Evolutionary conservation across 2,329 filamentous ascomycete genomes (phyloP).

Genomic region (Exserohilum turcica): DNA sequence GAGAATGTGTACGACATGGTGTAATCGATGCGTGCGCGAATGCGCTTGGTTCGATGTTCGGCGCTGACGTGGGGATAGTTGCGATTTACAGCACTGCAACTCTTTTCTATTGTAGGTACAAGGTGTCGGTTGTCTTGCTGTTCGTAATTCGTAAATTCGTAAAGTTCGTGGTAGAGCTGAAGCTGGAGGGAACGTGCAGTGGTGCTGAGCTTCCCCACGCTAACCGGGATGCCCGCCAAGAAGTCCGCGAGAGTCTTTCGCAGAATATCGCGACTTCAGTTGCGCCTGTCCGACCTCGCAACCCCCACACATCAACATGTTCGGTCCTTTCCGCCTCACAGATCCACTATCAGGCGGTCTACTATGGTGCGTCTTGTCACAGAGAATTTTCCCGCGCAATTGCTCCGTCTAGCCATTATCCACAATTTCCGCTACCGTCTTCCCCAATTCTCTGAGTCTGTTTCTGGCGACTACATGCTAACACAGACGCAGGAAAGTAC

Average conservation of each 20-base stretch:
- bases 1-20: constrained; percentile 98
- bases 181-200: constrained; percentile 1
- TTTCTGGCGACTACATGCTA: neutral
- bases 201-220: constrained; percentile 27
- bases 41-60: neutral
- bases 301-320: constrained; percentile 40
- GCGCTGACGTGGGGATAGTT: neutral
- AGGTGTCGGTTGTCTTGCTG: neutral
- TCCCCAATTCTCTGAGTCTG: constrained; percentile 11
- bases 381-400: neutral
- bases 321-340: constrained; percentile 49
- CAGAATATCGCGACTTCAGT: constrained; percentile 26
- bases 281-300: constrained; percentile 11
- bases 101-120: neutral
- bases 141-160: constrained; percentile 3
- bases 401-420: neutral
- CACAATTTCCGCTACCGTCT: neutral
- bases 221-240: constrained; percentile 39
- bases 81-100: neutral
- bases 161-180: neutral
- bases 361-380: constrained; percentile 37
- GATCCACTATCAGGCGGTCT: constrained; percentile 48
- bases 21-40: neutral
- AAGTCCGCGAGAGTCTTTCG: constrained; percentile 36
- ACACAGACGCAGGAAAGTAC: constrained; percentile 74